Conservation (phyloP, 768 basidiomycete genomes). For the Crucibulum laeve region DNA sequence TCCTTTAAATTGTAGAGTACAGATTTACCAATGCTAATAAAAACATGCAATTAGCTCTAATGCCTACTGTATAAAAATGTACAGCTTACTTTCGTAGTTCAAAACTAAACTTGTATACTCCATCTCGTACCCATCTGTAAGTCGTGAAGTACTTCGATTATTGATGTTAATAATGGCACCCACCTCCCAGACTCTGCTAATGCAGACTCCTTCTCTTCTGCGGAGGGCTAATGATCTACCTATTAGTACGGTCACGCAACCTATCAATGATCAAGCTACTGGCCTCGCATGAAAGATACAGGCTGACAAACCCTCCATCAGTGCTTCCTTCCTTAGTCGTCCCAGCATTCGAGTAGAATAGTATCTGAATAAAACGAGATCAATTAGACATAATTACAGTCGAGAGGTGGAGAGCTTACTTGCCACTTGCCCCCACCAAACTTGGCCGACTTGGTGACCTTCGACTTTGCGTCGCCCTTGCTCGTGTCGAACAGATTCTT, state of each 20-base stretch:
- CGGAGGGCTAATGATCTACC: conserved; percentile 52
- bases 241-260: conserved; percentile 1
- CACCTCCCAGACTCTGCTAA: conserved; percentile 53
- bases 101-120: conserved; percentile 82
- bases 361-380: conserved; percentile 39
- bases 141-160: neutral
- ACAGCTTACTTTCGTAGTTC: conserved; percentile 62
- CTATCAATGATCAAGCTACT: conserved; percentile 13
- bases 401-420: conserved; percentile 26
- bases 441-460: conserved; percentile 68
- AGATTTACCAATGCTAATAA: conserved; percentile 35
- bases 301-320: conserved; percentile 57
- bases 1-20: conserved; percentile 65
- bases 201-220: conserved; percentile 67
- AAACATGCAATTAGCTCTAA: neutral
- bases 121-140: conserved; percentile 77
- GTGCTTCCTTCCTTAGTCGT: conserved; percentile 45
- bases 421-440: conserved; percentile 81
- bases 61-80: neutral
- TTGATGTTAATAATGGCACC: neutral
- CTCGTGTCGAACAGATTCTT: conserved; percentile 73
- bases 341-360: conserved; percentile 85
- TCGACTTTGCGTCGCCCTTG: conserved; percentile 75
- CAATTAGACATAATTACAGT: conserved; percentile 3
- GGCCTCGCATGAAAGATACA: conserved; percentile 83